Evolutionary conservation across 768 basidiomycete genomes (phyloP), one percentile per base, ranked within the genome.

Genomic region (Asterophora parasitica): DNA sequence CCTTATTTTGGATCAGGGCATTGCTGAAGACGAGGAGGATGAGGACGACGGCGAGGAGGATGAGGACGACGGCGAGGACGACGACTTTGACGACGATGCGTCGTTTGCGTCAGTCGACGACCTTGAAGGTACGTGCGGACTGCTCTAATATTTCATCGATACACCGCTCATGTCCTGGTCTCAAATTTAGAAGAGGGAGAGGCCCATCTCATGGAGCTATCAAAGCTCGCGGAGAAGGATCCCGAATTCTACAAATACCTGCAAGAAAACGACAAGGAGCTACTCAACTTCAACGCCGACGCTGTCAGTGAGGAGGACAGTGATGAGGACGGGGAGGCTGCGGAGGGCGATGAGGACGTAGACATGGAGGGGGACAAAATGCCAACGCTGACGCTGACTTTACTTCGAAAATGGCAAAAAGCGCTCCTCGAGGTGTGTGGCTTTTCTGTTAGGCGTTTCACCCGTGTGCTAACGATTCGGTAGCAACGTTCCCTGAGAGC

Each of bases 191-290:
- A 85, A 44, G 86, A 88, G 47, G 90, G 85, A 17, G 72, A 73
- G 44, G 66, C 73, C 4, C 95, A 97, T 72, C 69, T 92, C 50
- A 65, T 82, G 37, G 88, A 95, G 46, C 77, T 99, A 11, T 83
- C 88, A 32, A 84, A 88, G 61, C 78, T 99, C 30, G 90, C 90
- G 1, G 88, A 95, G 66, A 92, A 92, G 63, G 95, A 99, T 65
- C 95, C 95, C n/a, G 95, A 96, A 61, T 99, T 98, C 70, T 99
- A 82, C 84, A 92, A 94, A 68, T 99, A 94, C 63, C 75, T 99
- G 2, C 86, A 94, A 70, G 91, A 98, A 67, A 93, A 99, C 61
- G 96, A 99, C 66, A 72, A 75, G 49, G 93, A 92, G 46, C 72
- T 98, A n/a, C 74, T 99, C 2, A 77, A 90, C 4, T 98, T 98